Evolutionary conservation across 176 grass and related monocot species (phyloP), one percentile per base, ranked within the genome.

Genomic region (Musa troglodytarum): DNA sequence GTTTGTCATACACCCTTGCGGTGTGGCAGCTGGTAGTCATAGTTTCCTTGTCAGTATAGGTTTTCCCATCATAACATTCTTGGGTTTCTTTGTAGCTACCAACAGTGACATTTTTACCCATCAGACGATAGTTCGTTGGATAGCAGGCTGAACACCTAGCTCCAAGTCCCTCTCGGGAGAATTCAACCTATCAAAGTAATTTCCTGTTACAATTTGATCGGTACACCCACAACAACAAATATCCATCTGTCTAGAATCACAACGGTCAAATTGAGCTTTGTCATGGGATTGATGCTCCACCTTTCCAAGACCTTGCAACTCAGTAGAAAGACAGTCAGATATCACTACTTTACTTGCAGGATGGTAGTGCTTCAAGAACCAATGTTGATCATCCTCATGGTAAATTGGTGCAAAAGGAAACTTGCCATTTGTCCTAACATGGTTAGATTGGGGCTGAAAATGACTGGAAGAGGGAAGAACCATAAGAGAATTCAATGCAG

Each of bases 101-200:
- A 50, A 96, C 81, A 63, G 70, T 76, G 82, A 96, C 81, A 76
- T 84, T 92, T 86, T 90, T 85, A 64, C 89, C 93, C 93, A 92
- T 92, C 50, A 96, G 79, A 49, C 93, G 93, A 96, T 54, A 28
- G 85, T 92, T 63, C 78, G 83, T 65, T 96, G 88, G 1, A 43
- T 50, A 71, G 50, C 54, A 82, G 76, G 62, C 63, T 58, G 66
- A 82, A 77, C 80, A 16, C 73, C 80, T 64, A 82, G 81, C 53
- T 71, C 77, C 83, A 77, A 54, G 71, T 77, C 73, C 54, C 76
- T 63, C 43, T 84, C 78, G 19, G 21, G 54, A 77, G 76, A 86
- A 21, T 75, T 53, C 13, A 59, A 58, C 53, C 34, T 28, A 25
- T n/a, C 62, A 55, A 70, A 65, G 34, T 74, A 79, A 75, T 74